A percentile compares a stretch with the other conserved stretches of the same genome.
phyloP scores from a whole-genome alignment of 1,139 yeast species.

The Spathaspora sp. region DNA sequence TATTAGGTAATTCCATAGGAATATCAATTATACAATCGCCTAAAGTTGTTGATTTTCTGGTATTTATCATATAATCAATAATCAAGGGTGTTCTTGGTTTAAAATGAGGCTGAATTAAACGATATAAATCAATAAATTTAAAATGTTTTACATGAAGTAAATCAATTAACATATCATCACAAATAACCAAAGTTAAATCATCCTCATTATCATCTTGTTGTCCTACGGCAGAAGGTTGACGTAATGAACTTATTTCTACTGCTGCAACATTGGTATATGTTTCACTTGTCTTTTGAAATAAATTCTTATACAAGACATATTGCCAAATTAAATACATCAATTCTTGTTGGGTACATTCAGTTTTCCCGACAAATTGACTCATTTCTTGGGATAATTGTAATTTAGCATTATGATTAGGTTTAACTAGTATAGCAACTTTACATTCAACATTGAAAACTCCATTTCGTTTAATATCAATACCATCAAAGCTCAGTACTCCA shows the following conservation, averaged over 20 bases:
- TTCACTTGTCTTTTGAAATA: conserved; percentile 47
- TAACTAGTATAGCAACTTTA: conserved; percentile 76
- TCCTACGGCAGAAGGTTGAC: conserved; percentile 13
- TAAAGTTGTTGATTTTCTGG: conserved; percentile 72
- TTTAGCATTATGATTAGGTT: conserved; percentile 57
- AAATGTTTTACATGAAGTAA: conserved; percentile 55
- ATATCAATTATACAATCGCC: conserved; percentile 83
- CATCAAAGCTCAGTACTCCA: conserved; percentile 64
- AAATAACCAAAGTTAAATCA: conserved; percentile 51
- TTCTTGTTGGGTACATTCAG: conserved; percentile 83
- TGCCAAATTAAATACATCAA: conserved; percentile 86
- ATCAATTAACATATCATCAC: conserved; percentile 65
- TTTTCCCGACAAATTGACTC: conserved; percentile 68
- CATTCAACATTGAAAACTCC: conserved; percentile 70
- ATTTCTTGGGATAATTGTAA: conserved; percentile 63
- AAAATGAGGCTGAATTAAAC: conserved; percentile 56
- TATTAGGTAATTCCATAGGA: conserved; percentile 55
- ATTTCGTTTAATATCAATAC: conserved; percentile 78
- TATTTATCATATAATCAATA: conserved; percentile 71
- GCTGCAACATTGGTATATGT: conserved; percentile 38
- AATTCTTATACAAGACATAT: conserved; percentile 73
- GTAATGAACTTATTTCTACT: conserved; percentile 19
- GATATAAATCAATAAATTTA: conserved; percentile 74
- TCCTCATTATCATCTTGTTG: conserved; percentile 28
- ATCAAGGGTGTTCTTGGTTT: conserved; percentile 79